Evolutionary conservation across 2,329 filamentous ascomycete species (phyloP).

Genomic region (Cercospora sp.): DNA sequence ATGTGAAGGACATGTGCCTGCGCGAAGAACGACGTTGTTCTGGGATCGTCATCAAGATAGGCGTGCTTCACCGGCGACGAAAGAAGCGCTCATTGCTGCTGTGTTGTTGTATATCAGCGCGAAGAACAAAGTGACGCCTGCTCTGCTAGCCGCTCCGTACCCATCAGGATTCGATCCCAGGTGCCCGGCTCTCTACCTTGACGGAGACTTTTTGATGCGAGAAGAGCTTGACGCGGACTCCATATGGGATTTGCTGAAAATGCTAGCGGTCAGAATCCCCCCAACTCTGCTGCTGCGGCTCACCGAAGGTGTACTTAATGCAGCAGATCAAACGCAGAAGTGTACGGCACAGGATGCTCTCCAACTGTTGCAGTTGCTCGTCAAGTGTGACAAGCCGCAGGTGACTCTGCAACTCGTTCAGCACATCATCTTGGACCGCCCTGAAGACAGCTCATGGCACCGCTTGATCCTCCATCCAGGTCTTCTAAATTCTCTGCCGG

Average conservation of each 20-base stretch:
- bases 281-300: conserved; percentile 21
- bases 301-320: conserved; percentile 7
- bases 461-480: conserved; percentile 38
- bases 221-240: conserved; percentile 13
- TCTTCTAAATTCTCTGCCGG: conserved; percentile 40
- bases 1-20: background rate
- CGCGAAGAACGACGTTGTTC: background rate
- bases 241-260: conserved; percentile 5
- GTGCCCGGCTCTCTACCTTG: conserved; percentile 41
- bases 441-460: conserved; percentile 48
- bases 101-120: conserved; percentile 40
- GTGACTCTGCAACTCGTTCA: conserved; percentile 16
- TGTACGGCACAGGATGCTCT: conserved; percentile 14
- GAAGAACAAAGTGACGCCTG: conserved; percentile 15
- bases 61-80: conserved; percentile 22
- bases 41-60: background rate
- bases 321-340: background rate
- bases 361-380: conserved; percentile 16
- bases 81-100: conserved; percentile 40
- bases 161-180: conserved; percentile 30
- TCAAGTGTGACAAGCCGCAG: conserved; percentile 20
- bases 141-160: conserved; percentile 37
- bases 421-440: conserved; percentile 20
- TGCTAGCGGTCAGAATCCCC: conserved; percentile 14
- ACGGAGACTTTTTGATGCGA: conserved; percentile 36